Evolutionary conservation across 441 rosid genomes (phyloP), one percentile per base, ranked within the genome.

Genomic region (Bocquillonia castaneifolia): DNA sequence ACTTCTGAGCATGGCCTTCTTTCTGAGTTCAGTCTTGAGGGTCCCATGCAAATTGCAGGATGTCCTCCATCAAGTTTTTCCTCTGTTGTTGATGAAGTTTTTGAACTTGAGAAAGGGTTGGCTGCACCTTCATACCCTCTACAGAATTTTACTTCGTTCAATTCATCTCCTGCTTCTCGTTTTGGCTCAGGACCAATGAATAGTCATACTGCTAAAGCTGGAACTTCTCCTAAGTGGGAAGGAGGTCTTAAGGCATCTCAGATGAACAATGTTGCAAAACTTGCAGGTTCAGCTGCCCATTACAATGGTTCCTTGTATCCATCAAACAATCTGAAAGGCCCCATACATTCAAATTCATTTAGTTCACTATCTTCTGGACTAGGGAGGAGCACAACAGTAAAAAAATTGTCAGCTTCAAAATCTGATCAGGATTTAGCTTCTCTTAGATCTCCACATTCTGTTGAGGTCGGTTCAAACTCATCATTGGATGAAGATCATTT

Each of bases 41-140:
- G 84, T 76, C 78, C 84, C 63, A 51, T 78, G 75, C 91, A 83
- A 72, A 69, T 77, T 72, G 72, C 80, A 66, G 88, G 91, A 69
- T 72, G 76, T 76, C 81, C 87, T 28, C 68, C 85, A n/a, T 80
- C 90, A 56, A 85, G 90, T 80, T 95, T 95, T 74, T 82, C 97
- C 58, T 89, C 90, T 63, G 75, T 89, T 61, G 93, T 95, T 59
- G 99, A 92, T 85, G 96, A 92, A 76, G 90, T 95, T 64, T 95
- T 95, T 84, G 93, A 91, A 82, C 83, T 85, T 69, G 91, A 89
- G 76, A 92, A 84, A 76, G 90, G 85, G 74, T 71, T 80, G 50
- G 70, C 87, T 55, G 74, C 78, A 63, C 74, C 88, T 74, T 68
- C 83, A 63, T 83, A 77, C 54, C 64, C 84, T 67, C 78, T 79